Conservation (phyloP, 768 basidiomycete genomes). For the Pisolithus sp. region DNA sequence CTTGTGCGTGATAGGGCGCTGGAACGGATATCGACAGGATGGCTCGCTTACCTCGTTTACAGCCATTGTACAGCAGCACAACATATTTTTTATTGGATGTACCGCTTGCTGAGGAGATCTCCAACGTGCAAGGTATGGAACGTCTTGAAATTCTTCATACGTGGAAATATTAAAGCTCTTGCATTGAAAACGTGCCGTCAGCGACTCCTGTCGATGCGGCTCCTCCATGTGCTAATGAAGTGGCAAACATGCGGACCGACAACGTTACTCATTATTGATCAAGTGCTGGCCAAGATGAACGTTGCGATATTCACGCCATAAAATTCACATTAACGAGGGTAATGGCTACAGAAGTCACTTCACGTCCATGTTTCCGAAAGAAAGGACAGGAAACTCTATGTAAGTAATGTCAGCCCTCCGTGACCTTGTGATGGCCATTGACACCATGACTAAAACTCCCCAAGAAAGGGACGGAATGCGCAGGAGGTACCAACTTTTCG, state of each 20-base stretch:
- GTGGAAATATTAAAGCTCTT: no score
- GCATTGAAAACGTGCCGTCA: no score
- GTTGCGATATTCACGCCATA: no score
- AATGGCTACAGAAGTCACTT: background rate
- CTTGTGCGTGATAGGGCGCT: no score
- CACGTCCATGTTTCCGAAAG: background rate
- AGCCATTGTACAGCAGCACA: background rate
- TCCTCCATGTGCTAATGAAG: no score
- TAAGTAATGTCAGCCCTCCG: background rate
- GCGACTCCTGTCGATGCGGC: no score
- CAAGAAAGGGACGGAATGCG: conserved; percentile 7
- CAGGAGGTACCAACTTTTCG: conserved; percentile 23
- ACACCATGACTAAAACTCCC: conserved; percentile 3
- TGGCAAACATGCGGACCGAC: no score
- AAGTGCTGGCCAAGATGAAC: no score
- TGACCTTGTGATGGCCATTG: conserved; percentile 7
- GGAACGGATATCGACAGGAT: background rate
- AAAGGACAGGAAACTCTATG: background rate
- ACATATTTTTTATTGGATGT: background rate
- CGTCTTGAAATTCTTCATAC: no score
- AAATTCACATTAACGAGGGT: no score
- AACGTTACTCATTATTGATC: no score
- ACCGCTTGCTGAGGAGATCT: background rate
- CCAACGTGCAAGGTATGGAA: no score
- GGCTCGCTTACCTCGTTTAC: background rate